phyloP scores from a whole-genome alignment of 352 stramenopile genomes.

The Pythium volutum region DNA sequence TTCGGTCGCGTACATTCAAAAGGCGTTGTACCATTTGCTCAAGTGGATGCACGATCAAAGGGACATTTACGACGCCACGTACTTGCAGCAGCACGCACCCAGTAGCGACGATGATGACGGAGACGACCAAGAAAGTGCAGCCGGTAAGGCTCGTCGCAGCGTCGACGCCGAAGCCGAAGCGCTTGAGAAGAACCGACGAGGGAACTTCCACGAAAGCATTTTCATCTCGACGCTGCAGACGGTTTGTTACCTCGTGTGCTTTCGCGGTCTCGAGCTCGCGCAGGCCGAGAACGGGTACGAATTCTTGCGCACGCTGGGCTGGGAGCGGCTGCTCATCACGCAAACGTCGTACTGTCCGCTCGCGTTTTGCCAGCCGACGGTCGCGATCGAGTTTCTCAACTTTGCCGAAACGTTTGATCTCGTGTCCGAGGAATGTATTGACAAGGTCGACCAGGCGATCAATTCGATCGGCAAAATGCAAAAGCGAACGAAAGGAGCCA shows the following conservation, averaged over 20 bases:
- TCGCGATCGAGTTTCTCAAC: conserved; percentile 82
- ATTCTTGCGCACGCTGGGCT: conserved; percentile 79
- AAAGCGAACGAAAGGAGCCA: conserved; percentile 30
- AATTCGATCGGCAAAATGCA: conserved; percentile 40
- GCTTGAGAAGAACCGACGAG: conserved; percentile 27
- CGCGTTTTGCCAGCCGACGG: conserved; percentile 74
- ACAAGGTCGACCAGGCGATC: conserved; percentile 71
- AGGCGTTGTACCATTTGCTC: conserved; percentile 91
- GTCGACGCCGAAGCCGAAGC: conserved; percentile 28
- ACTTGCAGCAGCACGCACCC: conserved; percentile 25
- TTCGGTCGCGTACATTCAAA: conserved; percentile 89
- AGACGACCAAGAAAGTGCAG: conserved; percentile 10
- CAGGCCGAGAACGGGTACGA: conserved; percentile 67
- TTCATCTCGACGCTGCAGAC: conserved; percentile 90
- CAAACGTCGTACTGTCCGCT: conserved; percentile 55
- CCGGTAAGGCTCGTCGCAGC: conserved; percentile 19
- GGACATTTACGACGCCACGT: conserved; percentile 68
- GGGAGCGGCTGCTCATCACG: conserved; percentile 71
- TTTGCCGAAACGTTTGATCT: conserved; percentile 76
- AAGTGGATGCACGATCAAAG: conserved; percentile 95
- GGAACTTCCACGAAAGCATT: conserved; percentile 62
- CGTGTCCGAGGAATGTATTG: conserved; percentile 71
- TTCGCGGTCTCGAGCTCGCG: conserved; percentile 89
- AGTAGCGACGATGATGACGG: conserved; percentile 14
- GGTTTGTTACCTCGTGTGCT: conserved; percentile 98